Base-by-base conservation (phyloP, 805 yeast genomes). In the Nakazawaea holstii region DNA sequence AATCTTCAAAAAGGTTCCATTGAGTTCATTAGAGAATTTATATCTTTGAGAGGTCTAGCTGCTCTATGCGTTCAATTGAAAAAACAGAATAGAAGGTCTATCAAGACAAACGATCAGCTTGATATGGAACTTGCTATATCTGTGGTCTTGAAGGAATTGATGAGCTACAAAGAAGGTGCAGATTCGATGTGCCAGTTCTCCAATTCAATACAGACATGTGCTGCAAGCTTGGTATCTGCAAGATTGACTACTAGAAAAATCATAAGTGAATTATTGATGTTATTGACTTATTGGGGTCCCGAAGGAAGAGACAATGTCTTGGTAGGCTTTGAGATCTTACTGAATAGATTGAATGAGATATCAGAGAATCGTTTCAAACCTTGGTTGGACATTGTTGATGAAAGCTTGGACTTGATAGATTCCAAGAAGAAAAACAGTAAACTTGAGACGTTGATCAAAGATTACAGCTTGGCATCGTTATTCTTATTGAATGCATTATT, bases 21-120 rank as follows among this genome's bases (percentile, higher is more conserved):
- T 39, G 75, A 67, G 40, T 92, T 98, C 97, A 94, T 88, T 0
- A 73, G 78, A 42, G 73, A 71, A 20, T 94, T 94, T 57, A 72
- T 89, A n/a, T 80, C 74, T 44, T 74, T 79, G 39, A 95, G 88
- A 61, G 98, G 98, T 8, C 89, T 85, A 50, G 75, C 83, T 8
- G 86, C 89, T 0, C 72, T 94, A 45, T 79, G 88, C 7, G 78
- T 81, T 13, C 80, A 79, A 33, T 67, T 94, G 39, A 78, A 76
- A 48, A 82, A 79, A 41, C 69, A 82, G 46, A 71, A 69, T 53
- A 60, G 60, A 35, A 57, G 62, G 35, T 47, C 61, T 2, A 59
- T 67, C 33, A 73, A 76, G 47, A 69, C 76, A 10, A 67, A 71
- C 49, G 71, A 67, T 39, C 80, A 80, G 50, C 62, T 65, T 6